Conservation (phyloP, 2,329 filamentous ascomycete genomes). For the Trichoderma oligosporum region DNA sequence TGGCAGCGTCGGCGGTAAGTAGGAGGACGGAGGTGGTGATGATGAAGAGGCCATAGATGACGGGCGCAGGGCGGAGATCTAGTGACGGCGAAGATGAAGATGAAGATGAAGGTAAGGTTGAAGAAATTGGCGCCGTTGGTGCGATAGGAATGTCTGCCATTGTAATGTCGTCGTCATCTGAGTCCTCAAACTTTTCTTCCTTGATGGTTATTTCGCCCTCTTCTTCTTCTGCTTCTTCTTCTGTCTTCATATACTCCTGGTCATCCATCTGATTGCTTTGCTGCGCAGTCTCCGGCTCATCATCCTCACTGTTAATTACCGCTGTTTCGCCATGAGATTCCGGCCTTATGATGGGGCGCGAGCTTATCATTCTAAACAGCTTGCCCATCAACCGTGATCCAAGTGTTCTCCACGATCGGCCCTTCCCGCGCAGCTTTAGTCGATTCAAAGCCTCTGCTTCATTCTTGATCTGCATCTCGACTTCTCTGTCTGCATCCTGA, state of each 20-base stretch:
- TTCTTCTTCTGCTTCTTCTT: slow-evolving; percentile 8
- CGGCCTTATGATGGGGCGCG: slow-evolving; percentile 3
- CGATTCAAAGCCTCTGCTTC: not conserved
- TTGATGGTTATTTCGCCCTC: not conserved
- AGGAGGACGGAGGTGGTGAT: slow-evolving; percentile 39
- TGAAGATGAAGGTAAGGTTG: not conserved
- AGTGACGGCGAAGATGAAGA: not conserved
- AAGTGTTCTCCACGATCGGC: not conserved
- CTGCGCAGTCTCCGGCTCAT: not conserved
- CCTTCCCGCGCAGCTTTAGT: not conserved
- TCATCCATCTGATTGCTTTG: not conserved
- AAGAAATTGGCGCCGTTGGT: not conserved
- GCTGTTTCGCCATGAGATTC: not conserved
- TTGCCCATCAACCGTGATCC: not conserved
- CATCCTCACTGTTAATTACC: not conserved
- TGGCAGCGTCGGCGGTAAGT: slow-evolving; percentile 39
- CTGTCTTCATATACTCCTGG: not conserved
- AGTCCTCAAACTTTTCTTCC: not conserved
- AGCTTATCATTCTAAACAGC: slow-evolving; percentile 1
- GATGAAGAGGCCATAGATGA: slow-evolving; percentile 44
- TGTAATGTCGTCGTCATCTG: slow-evolving; percentile 13
- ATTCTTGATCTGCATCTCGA: slow-evolving; percentile 22
- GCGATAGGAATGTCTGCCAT: slow-evolving; percentile 13
- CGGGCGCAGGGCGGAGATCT: slow-evolving; percentile 36
- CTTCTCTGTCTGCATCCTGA: slow-evolving; percentile 21